Conservation (phyloP, 306 rosid species). For the Bauhinia variegata region DNA sequence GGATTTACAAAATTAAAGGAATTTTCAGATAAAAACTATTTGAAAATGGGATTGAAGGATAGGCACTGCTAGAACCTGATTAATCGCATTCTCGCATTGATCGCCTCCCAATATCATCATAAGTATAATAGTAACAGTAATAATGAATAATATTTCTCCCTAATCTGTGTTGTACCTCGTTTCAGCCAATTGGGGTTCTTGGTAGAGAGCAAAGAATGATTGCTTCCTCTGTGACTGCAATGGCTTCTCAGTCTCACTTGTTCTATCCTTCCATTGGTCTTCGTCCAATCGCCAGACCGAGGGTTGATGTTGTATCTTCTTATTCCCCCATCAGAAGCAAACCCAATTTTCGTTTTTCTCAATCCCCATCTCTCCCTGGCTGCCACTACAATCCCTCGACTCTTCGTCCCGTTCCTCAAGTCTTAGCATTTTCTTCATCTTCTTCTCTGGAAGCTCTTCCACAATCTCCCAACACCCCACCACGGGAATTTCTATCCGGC, state of each 20-base stretch:
- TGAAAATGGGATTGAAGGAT: no score
- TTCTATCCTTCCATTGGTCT: not conserved
- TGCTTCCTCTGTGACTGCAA: not conserved
- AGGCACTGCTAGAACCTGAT: no score
- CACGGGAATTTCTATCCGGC: not conserved
- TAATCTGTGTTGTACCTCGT: no score
- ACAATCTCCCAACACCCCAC: no score
- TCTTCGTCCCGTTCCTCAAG: not conserved
- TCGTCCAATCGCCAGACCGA: not conserved
- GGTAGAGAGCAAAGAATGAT: not conserved
- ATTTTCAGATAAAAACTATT: no score
- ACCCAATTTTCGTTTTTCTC: not conserved
- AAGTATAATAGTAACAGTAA: no score
- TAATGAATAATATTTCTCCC: no score
- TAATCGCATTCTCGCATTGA: no score
- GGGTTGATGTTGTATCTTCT: not conserved
- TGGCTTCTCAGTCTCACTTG: constrained; percentile 20
- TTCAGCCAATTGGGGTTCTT: no score
- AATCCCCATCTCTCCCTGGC: not conserved
- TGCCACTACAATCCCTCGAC: not conserved
- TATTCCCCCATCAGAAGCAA: not conserved
- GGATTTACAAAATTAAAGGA: no score
- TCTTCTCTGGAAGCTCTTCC: no score
- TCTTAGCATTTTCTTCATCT: not conserved
- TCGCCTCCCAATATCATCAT: no score